Conservation (phyloP, 2,329 filamentous ascomycete genomes). For the Diplocarpon rosae region DNA sequence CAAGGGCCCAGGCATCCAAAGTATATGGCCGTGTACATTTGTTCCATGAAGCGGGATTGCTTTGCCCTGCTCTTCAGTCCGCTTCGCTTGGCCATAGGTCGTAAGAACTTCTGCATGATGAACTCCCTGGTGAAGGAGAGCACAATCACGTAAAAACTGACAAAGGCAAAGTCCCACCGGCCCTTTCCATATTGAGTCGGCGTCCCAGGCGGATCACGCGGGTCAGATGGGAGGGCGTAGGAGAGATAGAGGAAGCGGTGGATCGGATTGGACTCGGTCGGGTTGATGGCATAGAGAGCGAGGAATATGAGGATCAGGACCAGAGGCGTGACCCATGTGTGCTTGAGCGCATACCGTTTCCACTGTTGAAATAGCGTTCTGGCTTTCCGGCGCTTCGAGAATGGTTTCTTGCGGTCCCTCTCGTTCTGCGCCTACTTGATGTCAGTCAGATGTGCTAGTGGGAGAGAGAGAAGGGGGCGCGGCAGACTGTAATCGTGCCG, state of each 20-base stretch:
- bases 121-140: conserved; percentile 92
- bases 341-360: conserved; percentile 36
- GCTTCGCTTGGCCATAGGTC: conserved; percentile 58
- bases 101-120: conserved; percentile 82
- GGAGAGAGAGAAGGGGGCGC: not conserved
- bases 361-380: conserved; percentile 36
- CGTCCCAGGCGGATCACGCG: conserved; percentile 29
- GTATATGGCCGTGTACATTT: conserved; percentile 88
- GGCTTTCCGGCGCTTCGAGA: conserved; percentile 27
- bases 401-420: conserved; percentile 25
- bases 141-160: conserved; percentile 79
- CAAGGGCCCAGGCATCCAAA: conserved; percentile 73
- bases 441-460: conserved; percentile 9
- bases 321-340: conserved; percentile 56
- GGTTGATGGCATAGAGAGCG: conserved; percentile 62
- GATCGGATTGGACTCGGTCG: conserved; percentile 66
- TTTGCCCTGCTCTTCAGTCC: conserved; percentile 66
- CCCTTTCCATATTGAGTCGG: conserved; percentile 76
- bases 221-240: conserved; percentile 54
- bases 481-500: conserved; percentile 13
- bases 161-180: conserved; percentile 74
- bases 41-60: conserved; percentile 89
- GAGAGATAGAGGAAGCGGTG: conserved; percentile 81
- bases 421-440: conserved; percentile 22
- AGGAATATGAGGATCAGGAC: conserved; percentile 54